Evolutionary conservation across 2,329 filamentous ascomycete species (phyloP).

Genomic region (Beauveria caledonica): DNA sequence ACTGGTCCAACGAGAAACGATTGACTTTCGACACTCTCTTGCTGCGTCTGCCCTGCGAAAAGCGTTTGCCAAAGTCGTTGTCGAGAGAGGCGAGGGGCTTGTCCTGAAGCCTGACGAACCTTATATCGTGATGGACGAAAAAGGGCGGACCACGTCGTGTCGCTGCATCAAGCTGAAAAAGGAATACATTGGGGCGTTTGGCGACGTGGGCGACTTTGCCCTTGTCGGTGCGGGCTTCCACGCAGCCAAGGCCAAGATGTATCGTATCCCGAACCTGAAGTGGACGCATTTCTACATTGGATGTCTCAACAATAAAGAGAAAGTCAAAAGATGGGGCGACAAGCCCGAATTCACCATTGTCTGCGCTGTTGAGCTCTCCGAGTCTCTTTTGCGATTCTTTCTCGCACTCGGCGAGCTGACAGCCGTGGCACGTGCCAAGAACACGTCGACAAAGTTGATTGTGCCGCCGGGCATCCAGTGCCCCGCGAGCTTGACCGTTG

Average conservation of each 20-base stretch:
- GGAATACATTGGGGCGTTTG: conserved; percentile 69
- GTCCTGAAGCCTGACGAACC: conserved; percentile 74
- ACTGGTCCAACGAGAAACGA: conserved; percentile 55
- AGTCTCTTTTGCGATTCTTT: conserved; percentile 43
- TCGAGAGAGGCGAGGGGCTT: conserved; percentile 64
- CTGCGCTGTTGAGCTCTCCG: conserved; percentile 51
- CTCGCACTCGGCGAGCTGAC: conserved; percentile 37
- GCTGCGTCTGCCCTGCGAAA: conserved; percentile 49
- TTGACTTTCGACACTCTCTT: conserved; percentile 53
- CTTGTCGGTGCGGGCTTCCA: conserved; percentile 69
- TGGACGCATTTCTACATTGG: conserved; percentile 80
- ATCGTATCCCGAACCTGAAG: conserved; percentile 44
- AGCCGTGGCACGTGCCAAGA: conserved; percentile 30
- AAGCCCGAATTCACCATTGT: conserved; percentile 59
- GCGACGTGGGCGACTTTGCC: conserved; percentile 77
- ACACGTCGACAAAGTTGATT: conserved; percentile 35
- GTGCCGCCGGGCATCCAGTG: conserved; percentile 36
- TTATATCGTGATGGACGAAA: conserved; percentile 54
- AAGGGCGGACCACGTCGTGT: conserved; percentile 29
- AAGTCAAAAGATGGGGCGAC: conserved; percentile 40
- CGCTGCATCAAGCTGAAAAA: conserved; percentile 79
- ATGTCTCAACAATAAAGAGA: conserved; percentile 62
- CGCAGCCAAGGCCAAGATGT: conserved; percentile 49
- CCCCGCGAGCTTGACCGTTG: conserved; percentile 34
- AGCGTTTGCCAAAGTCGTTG: conserved; percentile 60